Evolutionary conservation across 805 yeast genomes (phyloP).

Genomic region (Candida cerambycidarum): DNA sequence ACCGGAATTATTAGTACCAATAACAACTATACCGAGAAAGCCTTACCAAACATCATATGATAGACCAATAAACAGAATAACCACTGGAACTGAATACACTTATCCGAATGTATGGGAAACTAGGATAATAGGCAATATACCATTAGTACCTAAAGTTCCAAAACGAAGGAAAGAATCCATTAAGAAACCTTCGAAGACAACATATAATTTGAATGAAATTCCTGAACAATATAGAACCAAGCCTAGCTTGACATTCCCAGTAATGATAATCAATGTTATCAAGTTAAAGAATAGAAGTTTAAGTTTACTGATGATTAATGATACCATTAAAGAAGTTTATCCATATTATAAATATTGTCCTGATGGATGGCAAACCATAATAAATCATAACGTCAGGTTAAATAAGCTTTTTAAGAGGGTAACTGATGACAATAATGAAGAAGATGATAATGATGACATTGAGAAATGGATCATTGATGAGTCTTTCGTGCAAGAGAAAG

Average conservation of each 20-base stretch:
- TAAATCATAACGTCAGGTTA: slow-evolving; percentile 82
- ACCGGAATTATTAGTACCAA: slow-evolving; percentile 24
- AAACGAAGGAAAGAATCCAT: slow-evolving; percentile 24
- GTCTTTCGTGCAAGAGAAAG: slow-evolving; percentile 78
- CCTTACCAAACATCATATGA: slow-evolving; percentile 10
- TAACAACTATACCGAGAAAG: slow-evolving; percentile 12
- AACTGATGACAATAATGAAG: slow-evolving; percentile 30
- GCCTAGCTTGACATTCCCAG: slow-evolving; percentile 80
- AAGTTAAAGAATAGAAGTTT: slow-evolving; percentile 64
- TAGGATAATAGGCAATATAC: slow-evolving; percentile 29
- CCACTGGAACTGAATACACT: slow-evolving; percentile 4
- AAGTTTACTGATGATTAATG: slow-evolving; percentile 67
- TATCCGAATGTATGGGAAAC: slow-evolving; percentile 30
- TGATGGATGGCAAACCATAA: slow-evolving; percentile 97
- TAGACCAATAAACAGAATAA: slow-evolving; percentile 10
- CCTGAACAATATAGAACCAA: slow-evolving; percentile 85
- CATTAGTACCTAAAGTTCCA: slow-evolving; percentile 35
- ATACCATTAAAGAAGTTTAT: slow-evolving; percentile 79
- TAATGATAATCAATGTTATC: slow-evolving; percentile 76
- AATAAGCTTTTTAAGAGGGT: slow-evolving; percentile 70
- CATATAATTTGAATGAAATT: slow-evolving; percentile 77
- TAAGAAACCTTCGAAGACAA: slow-evolving; percentile 52
- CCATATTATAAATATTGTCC: slow-evolving; percentile 94
- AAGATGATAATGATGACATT: slow-evolving; percentile 50
- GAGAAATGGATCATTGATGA: slow-evolving; percentile 95